Evolutionary conservation across 495 filamentous ascomycete genomes (phyloP).

Genomic region (Gamarada debralockiae): DNA sequence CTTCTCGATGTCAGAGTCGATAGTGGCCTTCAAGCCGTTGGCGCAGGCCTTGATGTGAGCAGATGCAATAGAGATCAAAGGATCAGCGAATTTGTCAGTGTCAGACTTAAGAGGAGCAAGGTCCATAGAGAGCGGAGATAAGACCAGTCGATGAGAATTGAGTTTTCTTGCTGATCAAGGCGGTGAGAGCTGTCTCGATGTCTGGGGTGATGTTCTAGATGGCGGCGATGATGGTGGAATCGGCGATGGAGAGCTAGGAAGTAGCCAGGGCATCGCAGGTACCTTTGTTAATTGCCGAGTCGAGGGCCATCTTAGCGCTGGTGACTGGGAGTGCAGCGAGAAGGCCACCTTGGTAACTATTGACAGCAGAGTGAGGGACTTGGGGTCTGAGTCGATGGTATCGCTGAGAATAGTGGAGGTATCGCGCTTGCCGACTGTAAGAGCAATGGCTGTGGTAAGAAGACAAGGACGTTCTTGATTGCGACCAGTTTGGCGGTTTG

Average conservation of each 20-base stretch:
- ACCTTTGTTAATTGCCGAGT: neutral
- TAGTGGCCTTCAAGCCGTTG: neutral
- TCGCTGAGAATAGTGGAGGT: slow-evolving; percentile 5
- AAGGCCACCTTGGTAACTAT: too few relatives aligned
- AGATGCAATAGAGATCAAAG: slow-evolving; percentile 5
- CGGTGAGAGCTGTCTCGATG: slow-evolving; percentile 1
- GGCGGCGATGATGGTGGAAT: slow-evolving; percentile 6
- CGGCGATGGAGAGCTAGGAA: slow-evolving; percentile 1
- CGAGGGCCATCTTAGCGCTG: neutral
- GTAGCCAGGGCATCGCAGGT: slow-evolving; percentile 4
- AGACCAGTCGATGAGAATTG: slow-evolving; percentile 4
- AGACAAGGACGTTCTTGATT: slow-evolving; percentile 6
- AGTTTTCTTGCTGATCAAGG: slow-evolving; percentile 5
- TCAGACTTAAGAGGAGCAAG: slow-evolving; percentile 1
- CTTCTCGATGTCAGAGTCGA: neutral
- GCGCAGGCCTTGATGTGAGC: neutral
- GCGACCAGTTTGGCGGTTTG: slow-evolving; percentile 5
- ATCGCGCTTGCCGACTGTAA: slow-evolving; percentile 3
- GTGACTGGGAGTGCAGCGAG: slow-evolving; percentile 2
- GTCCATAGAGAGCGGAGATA: neutral
- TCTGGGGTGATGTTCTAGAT: slow-evolving; percentile 5
- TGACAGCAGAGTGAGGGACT: slow-evolving; percentile 1
- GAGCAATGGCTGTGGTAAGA: slow-evolving; percentile 3
- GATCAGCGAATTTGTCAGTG: slow-evolving; percentile 3
- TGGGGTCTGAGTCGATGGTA: slow-evolving; percentile 6